Base-by-base conservation (phyloP, 768 basidiomycete genomes). In the Psilocybe tampanensis region DNA sequence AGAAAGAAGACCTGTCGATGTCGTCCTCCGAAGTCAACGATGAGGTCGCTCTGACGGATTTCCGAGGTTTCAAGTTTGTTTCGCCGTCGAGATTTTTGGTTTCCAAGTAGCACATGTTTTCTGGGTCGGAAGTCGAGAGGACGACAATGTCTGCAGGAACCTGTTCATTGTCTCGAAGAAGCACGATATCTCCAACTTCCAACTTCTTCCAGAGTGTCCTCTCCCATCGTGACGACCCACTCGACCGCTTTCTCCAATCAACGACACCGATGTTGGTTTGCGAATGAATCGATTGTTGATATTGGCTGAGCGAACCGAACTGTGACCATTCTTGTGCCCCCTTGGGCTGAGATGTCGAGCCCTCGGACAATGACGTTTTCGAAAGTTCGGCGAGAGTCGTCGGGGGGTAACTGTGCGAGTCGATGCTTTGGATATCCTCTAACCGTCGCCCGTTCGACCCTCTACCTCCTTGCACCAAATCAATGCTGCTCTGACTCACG, bases 41-140 rank as follows among this genome's bases (percentile, higher is more conserved):
- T 19, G 88, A 80, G 0, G 95, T 96, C 1, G 89, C 92, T 47
- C 79, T 85, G 49, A 94, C 71, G 7, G 91, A 83, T 68, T 80
- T 85, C 19, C 96, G 84, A 6, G 88, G 86, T 74, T 99, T 99
- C 64, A 98, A 76, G 70, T 98, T 98, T 44, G 96, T 98, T 75
- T 98, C 96, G 1, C 96, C 96, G 64, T 98, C 96, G 53, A 98
- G 74, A 68, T 98, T 98, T 81, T 98, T 98, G 44, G 96, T 98
- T 78, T 98, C 96, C 52, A 98, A 80, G 66, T 94, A 99, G 71
- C 95, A 97, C 73, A 94, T 76, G 11, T 92, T 90, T 60, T 97
- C 95, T 2, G 92, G 75, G 71, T 97, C 94, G 8, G 93, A 95
- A 0, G 95, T 95, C 8, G 94, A 86, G 6, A 98, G 82, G 0